phyloP scores from a whole-genome alignment of 306 rosid species.

The Benincasa hispida region DNA sequence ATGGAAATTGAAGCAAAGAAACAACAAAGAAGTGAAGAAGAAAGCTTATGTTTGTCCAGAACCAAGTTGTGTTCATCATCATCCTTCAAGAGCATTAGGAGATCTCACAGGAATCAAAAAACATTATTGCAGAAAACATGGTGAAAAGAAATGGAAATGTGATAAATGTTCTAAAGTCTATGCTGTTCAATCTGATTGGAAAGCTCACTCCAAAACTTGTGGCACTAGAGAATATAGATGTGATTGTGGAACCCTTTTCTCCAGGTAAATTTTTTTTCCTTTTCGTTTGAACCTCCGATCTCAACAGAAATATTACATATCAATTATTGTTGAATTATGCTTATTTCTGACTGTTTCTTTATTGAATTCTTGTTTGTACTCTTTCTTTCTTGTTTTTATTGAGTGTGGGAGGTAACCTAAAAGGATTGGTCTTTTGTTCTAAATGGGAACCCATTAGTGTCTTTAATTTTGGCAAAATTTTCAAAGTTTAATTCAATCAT shows the following conservation, averaged over 20 bases:
- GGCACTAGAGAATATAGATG: constrained; percentile 97
- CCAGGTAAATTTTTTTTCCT: constrained; percentile 47
- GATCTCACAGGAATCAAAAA: constrained; percentile 96
- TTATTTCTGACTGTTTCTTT: no score
- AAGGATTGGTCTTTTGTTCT: constrained; percentile 3
- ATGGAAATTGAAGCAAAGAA: constrained; percentile 80
- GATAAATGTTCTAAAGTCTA: constrained; percentile 86
- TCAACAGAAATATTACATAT: no score
- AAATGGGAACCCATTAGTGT: not conserved
- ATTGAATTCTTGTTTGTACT: not conserved
- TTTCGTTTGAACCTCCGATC: not conserved
- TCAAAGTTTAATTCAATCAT: not conserved
- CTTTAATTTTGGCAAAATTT: not conserved
- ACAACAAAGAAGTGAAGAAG: constrained; percentile 62
- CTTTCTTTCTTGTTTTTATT: not conserved
- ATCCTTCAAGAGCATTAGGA: constrained; percentile 92
- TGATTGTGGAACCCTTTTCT: constrained; percentile 93
- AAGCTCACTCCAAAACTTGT: constrained; percentile 92
- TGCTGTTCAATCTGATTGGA: constrained; percentile 98
- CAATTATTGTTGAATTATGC: no score
- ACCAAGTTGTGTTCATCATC: constrained; percentile 85
- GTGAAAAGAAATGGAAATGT: constrained; percentile 99
- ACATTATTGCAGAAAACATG: constrained; percentile 86
- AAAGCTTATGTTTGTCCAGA: constrained; percentile 95
- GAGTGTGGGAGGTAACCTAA: not conserved